phyloP scores from a whole-genome alignment of 208 protist species.

The Trypanosomatidae sp. region DNA sequence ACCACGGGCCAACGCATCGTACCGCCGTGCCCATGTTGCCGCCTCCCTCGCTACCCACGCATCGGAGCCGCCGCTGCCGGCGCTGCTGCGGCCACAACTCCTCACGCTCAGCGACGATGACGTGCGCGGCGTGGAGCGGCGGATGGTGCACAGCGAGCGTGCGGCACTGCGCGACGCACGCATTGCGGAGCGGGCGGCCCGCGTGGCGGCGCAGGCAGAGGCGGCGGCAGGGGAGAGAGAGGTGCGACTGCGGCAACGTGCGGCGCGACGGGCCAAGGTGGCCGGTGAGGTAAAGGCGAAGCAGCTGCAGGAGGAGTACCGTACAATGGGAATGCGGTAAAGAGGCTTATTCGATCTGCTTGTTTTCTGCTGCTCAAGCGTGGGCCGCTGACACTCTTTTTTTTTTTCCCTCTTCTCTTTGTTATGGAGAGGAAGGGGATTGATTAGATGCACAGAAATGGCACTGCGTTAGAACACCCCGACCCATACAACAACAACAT shows the following conservation, averaged over 20 bases:
- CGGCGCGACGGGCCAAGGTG: constrained; percentile 16
- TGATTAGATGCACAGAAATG: too few relatives aligned
- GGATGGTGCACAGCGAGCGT: constrained; percentile 25
- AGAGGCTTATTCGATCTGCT: background rate
- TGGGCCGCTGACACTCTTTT: too few relatives aligned
- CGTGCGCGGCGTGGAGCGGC: constrained; percentile 39
- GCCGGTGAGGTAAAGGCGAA: constrained; percentile 13
- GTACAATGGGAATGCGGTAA: constrained; percentile 13
- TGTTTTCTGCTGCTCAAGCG: background rate
- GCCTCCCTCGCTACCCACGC: constrained; percentile 3
- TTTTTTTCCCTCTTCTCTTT: too few relatives aligned
- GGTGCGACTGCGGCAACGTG: constrained; percentile 7
- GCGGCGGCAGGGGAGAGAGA: constrained; percentile 10
- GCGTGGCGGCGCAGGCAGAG: constrained; percentile 8
- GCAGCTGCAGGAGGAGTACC: constrained; percentile 28
- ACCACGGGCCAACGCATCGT: constrained; percentile 16
- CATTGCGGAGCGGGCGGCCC: constrained; percentile 29
- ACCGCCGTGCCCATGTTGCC: constrained; percentile 20
- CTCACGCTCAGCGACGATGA: constrained; percentile 28
- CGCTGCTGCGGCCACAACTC: constrained; percentile 49
- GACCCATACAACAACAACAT: too few relatives aligned
- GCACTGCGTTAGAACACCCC: too few relatives aligned
- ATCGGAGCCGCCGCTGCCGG: constrained; percentile 21
- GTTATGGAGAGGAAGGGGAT: too few relatives aligned
- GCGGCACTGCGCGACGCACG: constrained; percentile 11